Evolutionary conservation across 2,329 filamentous ascomycete genomes (phyloP).

Genomic region (Polytolypa hystricis): DNA sequence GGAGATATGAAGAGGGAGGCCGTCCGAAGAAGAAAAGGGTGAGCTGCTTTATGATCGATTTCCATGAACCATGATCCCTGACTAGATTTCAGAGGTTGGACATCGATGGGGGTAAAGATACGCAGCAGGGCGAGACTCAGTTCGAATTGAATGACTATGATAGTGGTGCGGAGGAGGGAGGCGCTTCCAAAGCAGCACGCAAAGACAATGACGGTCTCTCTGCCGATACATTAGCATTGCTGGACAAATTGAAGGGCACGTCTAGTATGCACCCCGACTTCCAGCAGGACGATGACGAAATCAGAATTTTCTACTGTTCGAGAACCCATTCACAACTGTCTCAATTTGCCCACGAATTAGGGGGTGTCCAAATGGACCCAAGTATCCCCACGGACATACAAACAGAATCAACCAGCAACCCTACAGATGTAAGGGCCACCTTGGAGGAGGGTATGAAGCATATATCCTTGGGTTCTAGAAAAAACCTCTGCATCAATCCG

Average conservation of each 20-base stretch:
- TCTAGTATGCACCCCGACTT: constrained; percentile 31
- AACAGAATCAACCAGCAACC: constrained; percentile 11
- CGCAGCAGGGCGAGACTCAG: constrained; percentile 47
- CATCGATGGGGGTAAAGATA: constrained; percentile 9
- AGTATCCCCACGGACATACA: constrained; percentile 45
- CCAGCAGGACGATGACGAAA: constrained; percentile 46
- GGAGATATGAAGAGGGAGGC: constrained; percentile 40
- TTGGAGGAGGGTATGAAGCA: constrained; percentile 60
- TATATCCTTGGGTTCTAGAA: constrained; percentile 71
- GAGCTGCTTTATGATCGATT: constrained; percentile 9
- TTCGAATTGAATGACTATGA: constrained; percentile 70
- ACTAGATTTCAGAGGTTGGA: constrained; percentile 20
- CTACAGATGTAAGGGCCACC: constrained; percentile 10
- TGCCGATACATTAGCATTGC: constrained; percentile 61
- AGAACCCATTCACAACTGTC: constrained; percentile 85
- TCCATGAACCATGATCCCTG: background rate
- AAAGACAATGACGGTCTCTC: constrained; percentile 46
- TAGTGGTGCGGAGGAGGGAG: constrained; percentile 45
- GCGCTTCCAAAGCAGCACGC: constrained; percentile 15
- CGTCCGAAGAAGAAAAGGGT: constrained; percentile 37
- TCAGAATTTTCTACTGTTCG: constrained; percentile 87
- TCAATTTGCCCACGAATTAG: constrained; percentile 75
- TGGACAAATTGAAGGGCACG: constrained; percentile 53
- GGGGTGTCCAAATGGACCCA: constrained; percentile 64
- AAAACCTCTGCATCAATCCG: constrained; percentile 82